Percentiles rank a stretch among this genome's conserved stretches.
These are phyloP conservation scores for Talaromyces marneffei DNA, from an alignment of 2,329 filamentous ascomycete genomes.

Conservation along the genomic window DNA sequence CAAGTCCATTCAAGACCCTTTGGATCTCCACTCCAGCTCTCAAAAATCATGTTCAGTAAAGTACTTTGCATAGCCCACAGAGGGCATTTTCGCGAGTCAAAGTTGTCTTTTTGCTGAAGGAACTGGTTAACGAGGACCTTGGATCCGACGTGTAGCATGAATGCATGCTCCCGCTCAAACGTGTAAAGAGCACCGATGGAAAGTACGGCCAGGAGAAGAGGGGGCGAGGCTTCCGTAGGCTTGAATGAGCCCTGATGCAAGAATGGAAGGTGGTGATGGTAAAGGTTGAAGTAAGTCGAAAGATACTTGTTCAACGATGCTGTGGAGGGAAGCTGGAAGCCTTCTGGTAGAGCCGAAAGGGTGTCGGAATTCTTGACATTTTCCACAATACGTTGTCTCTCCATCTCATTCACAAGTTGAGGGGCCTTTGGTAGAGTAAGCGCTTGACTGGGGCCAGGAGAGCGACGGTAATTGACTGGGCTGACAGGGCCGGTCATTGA, in stretches of 20 bases:
- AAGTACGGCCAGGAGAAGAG: conserved; percentile 79
- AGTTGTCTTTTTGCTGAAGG: conserved; percentile 95
- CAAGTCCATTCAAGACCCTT: conserved; percentile 98
- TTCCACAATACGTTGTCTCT: conserved; percentile 77
- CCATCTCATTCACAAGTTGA: conserved; percentile 76
- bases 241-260: conserved; percentile 87
- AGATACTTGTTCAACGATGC: conserved; percentile 83
- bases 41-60: conserved; percentile 96
- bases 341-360: conserved; percentile 76
- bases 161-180: conserved; percentile 94
- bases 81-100: conserved; percentile 94
- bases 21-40: conserved; percentile 96
- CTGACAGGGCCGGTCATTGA: conserved; percentile 63
- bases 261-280: conserved; percentile 95
- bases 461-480: conserved; percentile 63
- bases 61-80: conserved; percentile 98
- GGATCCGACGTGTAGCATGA: conserved; percentile 93
- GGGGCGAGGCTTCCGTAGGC: conserved; percentile 70
- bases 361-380: conserved; percentile 76
- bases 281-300: conserved; percentile 92
- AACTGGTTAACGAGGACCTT: conserved; percentile 97
- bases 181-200: conserved; percentile 96
- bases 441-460: conserved; percentile 62
- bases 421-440: conserved; percentile 65
- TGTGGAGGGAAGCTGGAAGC: conserved; percentile 78